Evolutionary conservation across 2,329 filamentous ascomycete genomes (phyloP).

Genomic region (Biscogniauxia marginata): DNA sequence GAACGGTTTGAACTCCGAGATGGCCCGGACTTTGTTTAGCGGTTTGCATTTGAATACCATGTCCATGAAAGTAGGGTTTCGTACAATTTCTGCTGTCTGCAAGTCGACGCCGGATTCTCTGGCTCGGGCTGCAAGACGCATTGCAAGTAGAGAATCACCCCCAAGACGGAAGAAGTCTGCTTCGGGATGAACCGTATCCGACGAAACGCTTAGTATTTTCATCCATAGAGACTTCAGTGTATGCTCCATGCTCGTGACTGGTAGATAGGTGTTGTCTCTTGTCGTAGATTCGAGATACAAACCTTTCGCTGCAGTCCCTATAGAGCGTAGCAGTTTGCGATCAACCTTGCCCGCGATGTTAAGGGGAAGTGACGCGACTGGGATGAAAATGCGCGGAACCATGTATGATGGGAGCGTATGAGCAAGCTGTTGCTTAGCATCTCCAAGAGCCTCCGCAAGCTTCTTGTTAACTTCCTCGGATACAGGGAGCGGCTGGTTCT

Average conservation of each 20-base stretch:
- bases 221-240: conserved; percentile 8
- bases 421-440: background rate
- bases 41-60: background rate
- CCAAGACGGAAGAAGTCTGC: conserved; percentile 8
- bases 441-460: background rate
- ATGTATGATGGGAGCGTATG: conserved; percentile 2
- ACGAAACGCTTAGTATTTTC: conserved; percentile 3
- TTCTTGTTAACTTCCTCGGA: background rate
- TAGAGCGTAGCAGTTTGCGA: background rate
- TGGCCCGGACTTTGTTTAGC: background rate
- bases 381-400: conserved; percentile 4
- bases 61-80: conserved; percentile 6
- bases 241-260: background rate
- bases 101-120: conserved; percentile 1
- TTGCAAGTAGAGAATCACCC: conserved; percentile 11
- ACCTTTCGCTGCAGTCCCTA: background rate
- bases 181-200: conserved; percentile 2
- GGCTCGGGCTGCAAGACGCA: conserved; percentile 7
- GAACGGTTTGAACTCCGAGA: background rate
- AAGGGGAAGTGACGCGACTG: background rate
- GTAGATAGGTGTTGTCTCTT: background rate
- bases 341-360: conserved; percentile 4
- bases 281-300: background rate
- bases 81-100: conserved; percentile 8
- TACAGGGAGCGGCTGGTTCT: background rate